Evolutionary conservation across 1,284 basidiomycete species (phyloP), one percentile per base, ranked within the genome.

Genomic region (Ustilago hordei): DNA sequence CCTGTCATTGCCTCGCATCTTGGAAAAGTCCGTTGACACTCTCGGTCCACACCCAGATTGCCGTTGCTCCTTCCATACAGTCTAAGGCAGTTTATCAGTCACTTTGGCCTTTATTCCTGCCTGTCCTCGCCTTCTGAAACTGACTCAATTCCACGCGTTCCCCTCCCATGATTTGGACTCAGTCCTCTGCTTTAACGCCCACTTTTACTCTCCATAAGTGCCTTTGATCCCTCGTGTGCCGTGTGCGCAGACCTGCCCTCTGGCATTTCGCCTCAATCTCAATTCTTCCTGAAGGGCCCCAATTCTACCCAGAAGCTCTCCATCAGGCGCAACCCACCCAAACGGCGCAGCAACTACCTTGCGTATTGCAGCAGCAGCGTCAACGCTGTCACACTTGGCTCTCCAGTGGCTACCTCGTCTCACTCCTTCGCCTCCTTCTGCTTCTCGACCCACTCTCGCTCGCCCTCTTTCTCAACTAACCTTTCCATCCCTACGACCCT

Each of bases 1-100:
- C 59, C 55, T 65, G 62, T 70, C 68, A 64, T 60, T 48, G 52
- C 36, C 55, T 47, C 60, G 50, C 43, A 52, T 32, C 34, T 48
- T 4, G 23, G 23, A 28, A 6, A 53, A 61, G 55, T 58, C 63
- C 63, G 55, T 43, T 8, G 23, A 15, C 23, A 53, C 17, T 45
- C 13, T 55, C 52, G 17, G 50, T 12, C 39, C 53, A n/a, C 47
- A 64, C 38, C 62, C 60, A 55, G 53, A 28, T 31, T 50, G 31
- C 28, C 28, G 4, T 32, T 45, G 43, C 43, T 19, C 43, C 19
- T 28, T 50, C 28, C 7, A 11, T 1, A 50, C 19, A 23, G 1
- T 28, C 8, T 1, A 15, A 15, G 23, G 45, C 45, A 23, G 8
- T 31, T 9, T 8, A 9, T 8, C 45, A 28, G 45, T 23, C 45